Evolutionary conservation across 1,284 basidiomycete species (phyloP).

Genomic region (Rhodofomes roseus): DNA sequence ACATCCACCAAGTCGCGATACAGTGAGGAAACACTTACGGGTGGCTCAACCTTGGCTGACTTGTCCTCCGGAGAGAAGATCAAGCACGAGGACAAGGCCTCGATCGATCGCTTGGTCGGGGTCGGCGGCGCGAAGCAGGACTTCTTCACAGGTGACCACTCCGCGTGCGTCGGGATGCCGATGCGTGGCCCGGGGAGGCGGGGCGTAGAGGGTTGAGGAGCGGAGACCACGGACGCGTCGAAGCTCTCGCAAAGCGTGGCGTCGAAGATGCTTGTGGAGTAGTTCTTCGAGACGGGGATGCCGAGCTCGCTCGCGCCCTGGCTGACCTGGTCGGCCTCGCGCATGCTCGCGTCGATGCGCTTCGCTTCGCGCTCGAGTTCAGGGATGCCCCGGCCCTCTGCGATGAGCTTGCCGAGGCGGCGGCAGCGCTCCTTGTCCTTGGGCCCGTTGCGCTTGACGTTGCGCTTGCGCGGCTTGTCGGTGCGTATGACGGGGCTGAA

Average conservation of each 20-base stretch:
- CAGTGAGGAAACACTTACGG: background rate
- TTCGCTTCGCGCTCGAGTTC: constrained; percentile 12
- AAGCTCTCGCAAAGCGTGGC: constrained; percentile 4
- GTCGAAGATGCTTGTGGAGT: constrained; percentile 15
- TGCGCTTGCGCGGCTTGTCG: constrained; percentile 18
- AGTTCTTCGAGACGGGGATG: constrained; percentile 5
- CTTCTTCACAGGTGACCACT: background rate
- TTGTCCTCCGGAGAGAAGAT: no score
- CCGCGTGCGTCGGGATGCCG: background rate
- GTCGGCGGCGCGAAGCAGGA: background rate
- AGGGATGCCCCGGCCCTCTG: constrained; percentile 7
- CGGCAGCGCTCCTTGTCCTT: constrained; percentile 15
- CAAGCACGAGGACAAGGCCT: background rate
- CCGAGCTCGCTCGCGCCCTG: background rate
- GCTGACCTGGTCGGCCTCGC: background rate
- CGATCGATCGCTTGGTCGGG: background rate
- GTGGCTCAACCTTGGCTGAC: background rate
- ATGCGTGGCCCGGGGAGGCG: background rate
- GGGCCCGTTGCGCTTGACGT: constrained; percentile 22
- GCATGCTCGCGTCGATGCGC: constrained; percentile 8
- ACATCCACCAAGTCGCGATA: background rate
- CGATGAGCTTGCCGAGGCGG: constrained; percentile 14
- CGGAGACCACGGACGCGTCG: background rate
- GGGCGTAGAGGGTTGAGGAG: background rate
- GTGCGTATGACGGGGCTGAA: constrained; percentile 33